Conservation (phyloP, 2,329 filamentous ascomycete genomes). For the Curvularia verruculosa region DNA sequence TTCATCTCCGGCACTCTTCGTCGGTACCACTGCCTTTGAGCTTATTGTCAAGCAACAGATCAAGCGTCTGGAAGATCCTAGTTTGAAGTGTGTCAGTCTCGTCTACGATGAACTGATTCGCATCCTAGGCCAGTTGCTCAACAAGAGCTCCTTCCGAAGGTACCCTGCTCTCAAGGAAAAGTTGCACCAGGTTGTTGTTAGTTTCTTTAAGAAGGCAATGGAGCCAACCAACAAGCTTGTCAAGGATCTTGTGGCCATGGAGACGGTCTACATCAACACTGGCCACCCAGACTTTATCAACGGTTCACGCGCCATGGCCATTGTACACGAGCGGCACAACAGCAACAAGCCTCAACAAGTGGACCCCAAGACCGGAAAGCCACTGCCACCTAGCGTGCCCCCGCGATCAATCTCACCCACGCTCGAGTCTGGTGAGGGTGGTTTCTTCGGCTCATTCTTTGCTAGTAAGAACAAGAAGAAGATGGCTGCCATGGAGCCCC, state of each 20-base stretch:
- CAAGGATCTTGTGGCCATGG: constrained; percentile 90
- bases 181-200: constrained; percentile 88
- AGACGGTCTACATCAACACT: constrained; percentile 97
- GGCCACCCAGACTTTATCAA: constrained; percentile 98
- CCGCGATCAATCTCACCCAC: constrained; percentile 78
- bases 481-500: constrained; percentile 98
- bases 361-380: constrained; percentile 98
- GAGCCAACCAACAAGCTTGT: constrained; percentile 98
- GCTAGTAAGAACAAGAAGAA: constrained; percentile 99
- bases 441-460: constrained; percentile 99
- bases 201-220: constrained; percentile 98
- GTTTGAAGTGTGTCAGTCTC: constrained; percentile 93
- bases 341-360: constrained; percentile 87
- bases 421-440: constrained; percentile 67
- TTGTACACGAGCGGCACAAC: constrained; percentile 91
- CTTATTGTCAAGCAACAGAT: constrained; percentile 99
- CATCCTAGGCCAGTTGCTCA: constrained; percentile 86
- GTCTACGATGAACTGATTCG: constrained; percentile 98
- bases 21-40: constrained; percentile 97
- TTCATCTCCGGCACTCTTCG: constrained; percentile 93
- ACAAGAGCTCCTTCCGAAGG: constrained; percentile 86
- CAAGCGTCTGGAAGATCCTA: constrained; percentile 92
- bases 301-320: constrained; percentile 95
- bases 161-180: constrained; percentile 98
- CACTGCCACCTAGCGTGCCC: constrained; percentile 71